Percentiles rank a stretch among this genome's conserved stretches.
Conservation (phyloP, 1,284 basidiomycete species). For the Ustilago xerochloae region DNA sequence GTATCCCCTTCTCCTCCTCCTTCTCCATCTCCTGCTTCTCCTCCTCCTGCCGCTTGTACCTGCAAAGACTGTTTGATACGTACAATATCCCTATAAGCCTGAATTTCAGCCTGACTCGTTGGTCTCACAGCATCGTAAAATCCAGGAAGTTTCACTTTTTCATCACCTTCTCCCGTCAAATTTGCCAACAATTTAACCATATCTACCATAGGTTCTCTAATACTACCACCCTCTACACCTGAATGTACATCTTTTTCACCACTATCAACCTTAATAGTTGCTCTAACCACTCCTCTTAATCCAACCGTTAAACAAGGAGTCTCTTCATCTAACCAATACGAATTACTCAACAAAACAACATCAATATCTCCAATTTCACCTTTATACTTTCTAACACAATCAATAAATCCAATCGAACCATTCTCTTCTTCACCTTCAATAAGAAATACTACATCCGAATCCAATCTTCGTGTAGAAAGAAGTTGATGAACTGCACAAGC, state of each 20-base stretch:
- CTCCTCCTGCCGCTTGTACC: not conserved
- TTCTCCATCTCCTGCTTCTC: not conserved
- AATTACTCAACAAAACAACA: slow-evolving; percentile 74
- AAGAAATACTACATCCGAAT: slow-evolving; percentile 87
- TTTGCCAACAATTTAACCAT: slow-evolving; percentile 84
- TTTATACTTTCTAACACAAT: slow-evolving; percentile 80
- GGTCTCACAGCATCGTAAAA: slow-evolving; percentile 77
- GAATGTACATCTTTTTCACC: slow-evolving; percentile 82
- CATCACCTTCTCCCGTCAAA: slow-evolving; percentile 73
- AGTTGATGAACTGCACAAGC: slow-evolving; percentile 89
- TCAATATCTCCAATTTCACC: slow-evolving; percentile 58
- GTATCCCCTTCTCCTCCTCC: slow-evolving; percentile 10
- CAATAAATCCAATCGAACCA: slow-evolving; percentile 85
- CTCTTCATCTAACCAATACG: slow-evolving; percentile 94
- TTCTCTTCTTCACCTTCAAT: slow-evolving; percentile 97
- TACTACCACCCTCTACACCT: slow-evolving; percentile 90
- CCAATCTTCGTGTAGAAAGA: slow-evolving; percentile 78
- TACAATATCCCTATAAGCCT: slow-evolving; percentile 66
- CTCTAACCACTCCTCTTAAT: slow-evolving; percentile 89
- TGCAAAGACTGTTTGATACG: slow-evolving; percentile 38
- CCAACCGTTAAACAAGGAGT: slow-evolving; percentile 97
- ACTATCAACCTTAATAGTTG: slow-evolving; percentile 75
- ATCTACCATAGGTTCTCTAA: slow-evolving; percentile 89
- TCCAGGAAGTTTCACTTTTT: slow-evolving; percentile 77
- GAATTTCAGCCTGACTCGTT: slow-evolving; percentile 51